Base-by-base conservation (phyloP, 192 early-diverging fungal genomes). In the Backusella liffmaniae region DNA sequence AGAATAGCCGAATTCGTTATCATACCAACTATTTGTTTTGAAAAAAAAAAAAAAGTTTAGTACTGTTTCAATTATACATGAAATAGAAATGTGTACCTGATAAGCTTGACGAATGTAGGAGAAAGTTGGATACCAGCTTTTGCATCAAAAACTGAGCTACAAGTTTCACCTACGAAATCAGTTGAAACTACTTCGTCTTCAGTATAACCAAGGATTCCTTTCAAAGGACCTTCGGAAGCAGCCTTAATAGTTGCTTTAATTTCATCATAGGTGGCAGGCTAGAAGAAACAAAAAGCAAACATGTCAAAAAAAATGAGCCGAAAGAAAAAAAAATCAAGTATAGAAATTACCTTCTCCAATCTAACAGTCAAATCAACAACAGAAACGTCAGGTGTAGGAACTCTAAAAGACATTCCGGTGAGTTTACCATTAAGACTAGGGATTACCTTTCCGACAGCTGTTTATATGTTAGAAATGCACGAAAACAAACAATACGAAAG, bases 401-500 rank as follows among this genome's bases (percentile, higher is more conserved):
- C 94, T 88, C 96, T 95, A 90, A 99, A 97, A 73, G 96, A 91
- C 96, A 99, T 97, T 80, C 96, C 96, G 62, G 98, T 98, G 73
- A 98, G 86, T 88, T 97, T 98, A 32, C 46, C 70, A 70, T 72
- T 95, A 76, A 98, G 89, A 53, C 85, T 81, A 72, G 98, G 98
- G 72, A 99, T 94, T 67, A 99, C 96, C 91, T 97, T 97, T 70
- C 96, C 96, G 83, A 99, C 98, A 72, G 98, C 96, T 56, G 9
- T 23, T 56, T 23, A 56, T 21, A 23, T 56, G 53, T 56, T 56
- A 56, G 53, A 56, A 56, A 56, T 56, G 18, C 53, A 56, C 18
- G n/a, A 53, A 53, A 18, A 53, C 15, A 51, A 51, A 51, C 18
- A 51, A 51, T 18, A 51, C 13, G 16, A 53, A 53, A 53, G 6